A percentile compares a stretch with the other conserved stretches of the same genome.
phyloP scores from a whole-genome alignment of 2,329 filamentous ascomycete genomes.

The Trichoderma endophyticum region DNA sequence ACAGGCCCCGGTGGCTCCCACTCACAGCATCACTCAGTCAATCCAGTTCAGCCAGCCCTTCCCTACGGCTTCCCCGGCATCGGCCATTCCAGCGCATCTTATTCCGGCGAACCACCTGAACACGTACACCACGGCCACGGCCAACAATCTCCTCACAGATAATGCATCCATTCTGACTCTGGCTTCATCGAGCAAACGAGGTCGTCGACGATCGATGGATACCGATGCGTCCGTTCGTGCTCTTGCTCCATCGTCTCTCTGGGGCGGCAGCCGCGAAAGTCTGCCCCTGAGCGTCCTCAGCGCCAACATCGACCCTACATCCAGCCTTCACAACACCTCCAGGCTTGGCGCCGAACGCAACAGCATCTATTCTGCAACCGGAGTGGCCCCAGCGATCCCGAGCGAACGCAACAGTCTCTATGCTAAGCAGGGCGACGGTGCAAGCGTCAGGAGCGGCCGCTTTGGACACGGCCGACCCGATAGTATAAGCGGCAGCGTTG shows the following conservation, averaged over 20 bases:
- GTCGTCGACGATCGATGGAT: constrained; percentile 74
- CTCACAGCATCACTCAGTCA: constrained; percentile 44
- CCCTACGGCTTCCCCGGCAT: constrained; percentile 61
- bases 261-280: constrained; percentile 77
- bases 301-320: constrained; percentile 58
- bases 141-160: constrained; percentile 78
- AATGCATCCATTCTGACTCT: constrained; percentile 84
- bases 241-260: constrained; percentile 76
- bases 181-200: constrained; percentile 76
- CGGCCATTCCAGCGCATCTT: constrained; percentile 69
- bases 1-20: constrained; percentile 33
- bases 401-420: constrained; percentile 83
- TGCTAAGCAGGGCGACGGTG: constrained; percentile 65
- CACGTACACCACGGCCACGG: constrained; percentile 74
- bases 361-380: constrained; percentile 77
- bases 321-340: constrained; percentile 50
- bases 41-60: constrained; percentile 66
- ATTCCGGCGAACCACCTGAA: constrained; percentile 58
- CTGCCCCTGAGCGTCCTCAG: constrained; percentile 76
- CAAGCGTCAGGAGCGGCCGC: constrained; percentile 74
- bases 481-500: constrained; percentile 75
- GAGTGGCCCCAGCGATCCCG: constrained; percentile 60
- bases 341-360: constrained; percentile 59
- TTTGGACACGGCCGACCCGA: constrained; percentile 76
- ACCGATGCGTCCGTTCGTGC: constrained; percentile 83